Conservation (phyloP, 1,284 basidiomycete genomes). For the Cryptococcus hybrid region DNA sequence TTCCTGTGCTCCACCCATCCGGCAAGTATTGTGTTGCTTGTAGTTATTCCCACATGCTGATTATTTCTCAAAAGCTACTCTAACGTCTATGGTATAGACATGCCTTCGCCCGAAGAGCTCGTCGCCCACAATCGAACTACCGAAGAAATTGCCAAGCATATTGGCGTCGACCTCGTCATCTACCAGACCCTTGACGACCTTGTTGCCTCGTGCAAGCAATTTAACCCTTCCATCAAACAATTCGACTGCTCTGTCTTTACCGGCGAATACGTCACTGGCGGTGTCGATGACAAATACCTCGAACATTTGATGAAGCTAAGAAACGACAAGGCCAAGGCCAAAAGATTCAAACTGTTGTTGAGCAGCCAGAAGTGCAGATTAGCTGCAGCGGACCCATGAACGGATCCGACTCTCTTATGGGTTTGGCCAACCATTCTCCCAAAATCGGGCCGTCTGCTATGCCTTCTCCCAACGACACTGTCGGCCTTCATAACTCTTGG, state of each 20-base stretch:
- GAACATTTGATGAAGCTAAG: conserved; percentile 71
- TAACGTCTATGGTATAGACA: conserved; percentile 99
- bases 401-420: conserved; percentile 48
- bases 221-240: conserved; percentile 73
- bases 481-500: conserved; percentile 51
- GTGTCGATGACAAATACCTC: conserved; percentile 86
- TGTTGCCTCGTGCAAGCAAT: conserved; percentile 77
- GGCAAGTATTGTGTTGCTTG: conserved; percentile 51
- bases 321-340: conserved; percentile 76
- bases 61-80: conserved; percentile 61
- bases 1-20: conserved; percentile 94
- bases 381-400: conserved; percentile 50
- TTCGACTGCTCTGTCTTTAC: conserved; percentile 99
- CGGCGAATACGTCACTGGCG: conserved; percentile 94
- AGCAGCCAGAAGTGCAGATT: conserved; percentile 28
- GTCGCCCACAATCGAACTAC: conserved; percentile 82
- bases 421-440: conserved; percentile 49
- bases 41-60: background rate
- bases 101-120: conserved; percentile 92
- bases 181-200: conserved; percentile 96
- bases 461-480: conserved; percentile 43
- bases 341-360: conserved; percentile 34
- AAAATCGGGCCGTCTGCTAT: conserved; percentile 41
- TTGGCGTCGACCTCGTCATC: conserved; percentile 95
- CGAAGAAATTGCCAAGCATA: conserved; percentile 73